A percentile compares a stretch with the other conserved stretches of the same genome.
phyloP scores from a whole-genome alignment of 1,139 yeast genomes.

The Nakaseomyces glabratus region DNA sequence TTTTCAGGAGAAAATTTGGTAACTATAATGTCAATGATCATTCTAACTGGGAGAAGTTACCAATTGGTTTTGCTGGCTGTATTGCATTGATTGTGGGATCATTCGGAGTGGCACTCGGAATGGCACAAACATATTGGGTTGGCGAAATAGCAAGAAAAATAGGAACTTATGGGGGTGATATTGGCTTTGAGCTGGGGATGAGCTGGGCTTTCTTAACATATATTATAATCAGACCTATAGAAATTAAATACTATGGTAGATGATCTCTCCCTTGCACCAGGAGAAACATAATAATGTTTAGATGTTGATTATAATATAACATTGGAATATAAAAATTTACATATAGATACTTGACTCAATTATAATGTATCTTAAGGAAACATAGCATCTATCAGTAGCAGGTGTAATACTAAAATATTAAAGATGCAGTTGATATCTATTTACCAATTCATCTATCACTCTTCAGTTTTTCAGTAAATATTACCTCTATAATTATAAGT shows the following conservation, averaged over 20 bases:
- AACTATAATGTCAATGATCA: conserved; percentile 58
- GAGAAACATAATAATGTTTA: too few relatives aligned
- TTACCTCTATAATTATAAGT: too few relatives aligned
- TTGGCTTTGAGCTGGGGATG: conserved; percentile 74
- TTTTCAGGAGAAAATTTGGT: conserved; percentile 50
- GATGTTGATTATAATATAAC: too few relatives aligned
- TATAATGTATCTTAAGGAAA: too few relatives aligned
- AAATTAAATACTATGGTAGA: conserved; percentile 48
- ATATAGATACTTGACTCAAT: too few relatives aligned
- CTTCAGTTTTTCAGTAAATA: too few relatives aligned
- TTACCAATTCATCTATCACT: too few relatives aligned
- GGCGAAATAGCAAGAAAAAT: conserved; percentile 59
- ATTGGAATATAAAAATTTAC: too few relatives aligned
- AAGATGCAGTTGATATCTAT: too few relatives aligned
- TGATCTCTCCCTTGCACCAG: too few relatives aligned
- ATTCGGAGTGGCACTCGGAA: conserved; percentile 78
- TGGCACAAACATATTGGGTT: conserved; percentile 74
- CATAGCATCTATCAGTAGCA: too few relatives aligned
- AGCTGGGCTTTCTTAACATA: conserved; percentile 60
- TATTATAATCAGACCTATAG: conserved; percentile 57
- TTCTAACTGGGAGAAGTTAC: conserved; percentile 48
- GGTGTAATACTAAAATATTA: too few relatives aligned
- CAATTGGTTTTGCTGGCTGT: conserved; percentile 69
- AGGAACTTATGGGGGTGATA: conserved; percentile 71
- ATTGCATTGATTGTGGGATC: conserved; percentile 75